phyloP scores from a whole-genome alignment of 116 monocot genomes.

The Iris pallida region DNA sequence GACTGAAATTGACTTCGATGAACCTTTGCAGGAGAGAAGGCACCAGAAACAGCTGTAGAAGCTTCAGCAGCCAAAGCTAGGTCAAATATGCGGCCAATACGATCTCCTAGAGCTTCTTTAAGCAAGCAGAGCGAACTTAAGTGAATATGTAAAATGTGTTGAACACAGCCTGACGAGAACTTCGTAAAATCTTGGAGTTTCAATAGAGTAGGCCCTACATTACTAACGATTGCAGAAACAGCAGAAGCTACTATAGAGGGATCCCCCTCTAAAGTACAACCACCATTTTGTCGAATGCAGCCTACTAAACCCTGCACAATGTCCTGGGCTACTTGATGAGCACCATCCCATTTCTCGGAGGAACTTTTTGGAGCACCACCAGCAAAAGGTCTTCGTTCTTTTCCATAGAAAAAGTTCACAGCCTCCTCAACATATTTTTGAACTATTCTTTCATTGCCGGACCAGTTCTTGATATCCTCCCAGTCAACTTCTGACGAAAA shows the following conservation, averaged over 20 bases:
- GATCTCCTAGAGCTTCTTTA: slow-evolving; percentile 89
- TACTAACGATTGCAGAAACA: slow-evolving; percentile 80
- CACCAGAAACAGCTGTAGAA: slow-evolving; percentile 59
- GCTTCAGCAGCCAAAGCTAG: slow-evolving; percentile 81
- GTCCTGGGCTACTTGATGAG: slow-evolving; percentile 68
- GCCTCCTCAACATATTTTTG: slow-evolving; percentile 82
- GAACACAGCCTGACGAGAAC: slow-evolving; percentile 43
- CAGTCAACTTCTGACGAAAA: slow-evolving; percentile 74
- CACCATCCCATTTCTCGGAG: slow-evolving; percentile 67
- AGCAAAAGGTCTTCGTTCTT: slow-evolving; percentile 62
- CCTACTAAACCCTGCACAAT: slow-evolving; percentile 64
- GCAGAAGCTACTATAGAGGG: slow-evolving; percentile 68
- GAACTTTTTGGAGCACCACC: slow-evolving; percentile 29
- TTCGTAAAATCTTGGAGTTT: slow-evolving; percentile 55
- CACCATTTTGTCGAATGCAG: slow-evolving; percentile 75
- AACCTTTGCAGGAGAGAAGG: slow-evolving; percentile 44
- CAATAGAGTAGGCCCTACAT: slow-evolving; percentile 56
- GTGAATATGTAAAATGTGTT: slow-evolving; percentile 65
- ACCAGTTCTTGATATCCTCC: slow-evolving; percentile 56
- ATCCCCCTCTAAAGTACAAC: slow-evolving; percentile 63
- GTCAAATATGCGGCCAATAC: slow-evolving; percentile 72
- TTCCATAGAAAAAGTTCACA: slow-evolving; percentile 54
- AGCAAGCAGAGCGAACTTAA: slow-evolving; percentile 73
- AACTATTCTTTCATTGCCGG: slow-evolving; percentile 76
- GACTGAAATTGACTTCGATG: slow-evolving; percentile 74